Evolutionary conservation across 2,329 filamentous ascomycete genomes (phyloP).

Genomic region (Coniella lustricola): DNA sequence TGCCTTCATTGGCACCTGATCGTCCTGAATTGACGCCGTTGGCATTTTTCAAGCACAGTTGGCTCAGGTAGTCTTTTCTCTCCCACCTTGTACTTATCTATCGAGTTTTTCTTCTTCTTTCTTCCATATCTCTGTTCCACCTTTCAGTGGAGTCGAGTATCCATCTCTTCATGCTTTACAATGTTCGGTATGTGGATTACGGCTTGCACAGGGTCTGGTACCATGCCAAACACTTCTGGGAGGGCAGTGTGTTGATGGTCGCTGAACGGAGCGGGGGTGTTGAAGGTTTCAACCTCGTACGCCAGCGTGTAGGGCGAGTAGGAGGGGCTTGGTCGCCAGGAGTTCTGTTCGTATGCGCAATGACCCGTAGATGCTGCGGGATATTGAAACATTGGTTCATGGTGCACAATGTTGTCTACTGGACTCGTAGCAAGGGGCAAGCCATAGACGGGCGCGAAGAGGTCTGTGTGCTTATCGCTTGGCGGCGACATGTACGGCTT

Average conservation of each 20-base stretch:
- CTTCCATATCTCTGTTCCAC: background rate
- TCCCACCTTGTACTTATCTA: background rate
- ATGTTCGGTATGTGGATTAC: slow-evolving; percentile 4
- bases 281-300: slow-evolving; percentile 26
- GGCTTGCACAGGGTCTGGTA: slow-evolving; percentile 10
- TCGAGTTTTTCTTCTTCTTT: too few relatives aligned
- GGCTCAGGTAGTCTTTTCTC: too few relatives aligned
- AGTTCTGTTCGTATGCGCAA: slow-evolving; percentile 22
- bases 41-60: too few relatives aligned
- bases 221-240: slow-evolving; percentile 9
- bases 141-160: slow-evolving; percentile 6
- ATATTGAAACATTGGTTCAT: slow-evolving; percentile 25
- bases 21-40: too few relatives aligned
- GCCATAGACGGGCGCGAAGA: slow-evolving; percentile 23
- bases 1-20: too few relatives aligned
- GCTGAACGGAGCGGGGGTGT: slow-evolving; percentile 17
- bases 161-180: slow-evolving; percentile 16
- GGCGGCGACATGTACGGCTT: slow-evolving; percentile 45
- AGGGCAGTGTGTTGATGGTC: slow-evolving; percentile 19
- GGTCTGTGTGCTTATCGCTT: slow-evolving; percentile 38
- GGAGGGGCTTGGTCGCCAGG: slow-evolving; percentile 27
- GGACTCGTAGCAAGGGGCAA: slow-evolving; percentile 25
- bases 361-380: slow-evolving; percentile 21
- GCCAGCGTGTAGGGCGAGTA: slow-evolving; percentile 34
- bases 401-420: slow-evolving; percentile 25